Conservation (phyloP, 108 stramenopile genomes). For the Seminavis robusta region DNA sequence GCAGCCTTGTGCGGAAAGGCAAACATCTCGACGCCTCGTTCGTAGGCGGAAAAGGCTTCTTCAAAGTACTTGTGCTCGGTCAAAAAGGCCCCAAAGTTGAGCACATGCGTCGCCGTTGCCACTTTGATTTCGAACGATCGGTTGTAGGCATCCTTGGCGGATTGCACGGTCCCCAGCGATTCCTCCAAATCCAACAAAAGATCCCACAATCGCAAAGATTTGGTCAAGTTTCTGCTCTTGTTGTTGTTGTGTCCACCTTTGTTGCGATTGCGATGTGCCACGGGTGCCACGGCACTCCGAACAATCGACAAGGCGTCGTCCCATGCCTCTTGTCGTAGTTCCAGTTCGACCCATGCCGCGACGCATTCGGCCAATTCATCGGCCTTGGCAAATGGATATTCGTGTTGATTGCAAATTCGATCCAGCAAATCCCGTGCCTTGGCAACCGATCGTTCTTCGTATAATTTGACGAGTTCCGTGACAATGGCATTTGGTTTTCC, state of each 20-base stretch:
- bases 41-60: constrained; percentile 89
- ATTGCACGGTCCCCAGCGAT: constrained; percentile 90
- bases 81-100: constrained; percentile 93
- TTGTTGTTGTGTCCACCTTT: constrained; percentile 26
- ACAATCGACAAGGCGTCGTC: constrained; percentile 85
- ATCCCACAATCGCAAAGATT: constrained; percentile 86
- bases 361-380: constrained; percentile 94
- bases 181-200: constrained; percentile 97
- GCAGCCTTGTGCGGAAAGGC: constrained; percentile 87
- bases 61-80: constrained; percentile 94
- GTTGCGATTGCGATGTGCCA: background rate
- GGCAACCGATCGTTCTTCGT: constrained; percentile 67
- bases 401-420: constrained; percentile 59
- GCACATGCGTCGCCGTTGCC: constrained; percentile 90
- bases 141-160: constrained; percentile 94
- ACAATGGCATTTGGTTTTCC: constrained; percentile 83
- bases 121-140: constrained; percentile 89
- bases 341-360: constrained; percentile 93
- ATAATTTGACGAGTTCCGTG: constrained; percentile 69
- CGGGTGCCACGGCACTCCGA: constrained; percentile 40
- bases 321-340: constrained; percentile 87
- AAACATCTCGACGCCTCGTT: constrained; percentile 90
- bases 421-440: constrained; percentile 82
- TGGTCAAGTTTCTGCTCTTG: constrained; percentile 46
- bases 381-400: constrained; percentile 60